Conservation (phyloP, 2,329 filamentous ascomycete species). For the Diaporthe sp. region DNA sequence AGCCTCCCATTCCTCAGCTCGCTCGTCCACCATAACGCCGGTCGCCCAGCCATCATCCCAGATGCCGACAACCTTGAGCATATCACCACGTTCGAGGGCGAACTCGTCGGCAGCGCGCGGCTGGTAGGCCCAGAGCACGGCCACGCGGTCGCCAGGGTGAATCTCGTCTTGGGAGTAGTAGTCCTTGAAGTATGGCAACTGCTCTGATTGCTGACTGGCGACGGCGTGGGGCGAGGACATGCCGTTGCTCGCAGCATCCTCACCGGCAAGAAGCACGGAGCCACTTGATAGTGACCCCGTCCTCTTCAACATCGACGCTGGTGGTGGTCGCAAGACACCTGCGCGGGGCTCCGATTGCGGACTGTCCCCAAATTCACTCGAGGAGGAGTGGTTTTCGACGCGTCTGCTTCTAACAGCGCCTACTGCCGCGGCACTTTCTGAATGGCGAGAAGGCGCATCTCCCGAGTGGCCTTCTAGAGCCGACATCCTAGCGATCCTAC, state of each 20-base stretch:
- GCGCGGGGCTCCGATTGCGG: constrained; percentile 75
- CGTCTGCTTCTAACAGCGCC: constrained; percentile 62
- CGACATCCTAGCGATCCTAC: constrained; percentile 95
- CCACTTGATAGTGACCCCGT: constrained; percentile 91
- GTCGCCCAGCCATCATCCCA: constrained; percentile 99
- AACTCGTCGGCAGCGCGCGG: constrained; percentile 95
- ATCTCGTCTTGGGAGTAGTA: constrained; percentile 99
- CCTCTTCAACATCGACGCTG: constrained; percentile 71
- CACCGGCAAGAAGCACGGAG: constrained; percentile 80
- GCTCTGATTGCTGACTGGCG: constrained; percentile 92
- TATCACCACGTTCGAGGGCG: constrained; percentile 91
- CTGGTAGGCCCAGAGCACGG: constrained; percentile 96
- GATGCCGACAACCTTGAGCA: constrained; percentile 98
- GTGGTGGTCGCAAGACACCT: constrained; percentile 71
- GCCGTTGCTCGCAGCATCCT: constrained; percentile 79
- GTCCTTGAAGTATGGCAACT: constrained; percentile 96
- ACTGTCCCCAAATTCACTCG: constrained; percentile 79
- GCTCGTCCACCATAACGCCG: constrained; percentile 84
- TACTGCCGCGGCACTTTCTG: constrained; percentile 60
- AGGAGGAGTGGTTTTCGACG: constrained; percentile 73
- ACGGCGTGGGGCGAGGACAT: constrained; percentile 89
- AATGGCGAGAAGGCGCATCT: constrained; percentile 70
- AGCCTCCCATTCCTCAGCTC: constrained; percentile 90
- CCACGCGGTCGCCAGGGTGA: constrained; percentile 88
- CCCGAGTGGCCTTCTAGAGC: constrained; percentile 84